Evolutionary conservation across 805 yeast genomes (phyloP).

Genomic region (Lachancea quebecensis): DNA sequence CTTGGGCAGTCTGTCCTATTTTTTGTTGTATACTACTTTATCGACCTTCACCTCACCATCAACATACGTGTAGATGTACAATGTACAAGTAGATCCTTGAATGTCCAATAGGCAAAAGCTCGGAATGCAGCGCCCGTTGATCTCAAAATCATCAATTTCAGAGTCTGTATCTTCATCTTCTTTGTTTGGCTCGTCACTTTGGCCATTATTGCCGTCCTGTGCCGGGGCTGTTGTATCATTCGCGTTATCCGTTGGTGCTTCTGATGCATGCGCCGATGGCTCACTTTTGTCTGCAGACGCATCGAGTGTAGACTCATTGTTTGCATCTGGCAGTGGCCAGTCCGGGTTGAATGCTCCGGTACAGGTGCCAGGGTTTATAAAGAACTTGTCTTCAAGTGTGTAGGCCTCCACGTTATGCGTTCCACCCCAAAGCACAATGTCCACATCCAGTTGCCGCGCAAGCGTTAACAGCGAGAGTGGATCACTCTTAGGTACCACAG

Average conservation of each 20-base stretch:
- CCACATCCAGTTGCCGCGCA: conserved; percentile 90
- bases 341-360: conserved; percentile 81
- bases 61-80: conserved; percentile 76
- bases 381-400: conserved; percentile 84
- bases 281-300: too few species aligned
- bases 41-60: conserved; percentile 87
- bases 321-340: conserved; percentile 40
- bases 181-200: conserved; percentile 23
- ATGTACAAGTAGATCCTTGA: conserved; percentile 68
- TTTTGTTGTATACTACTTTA: conserved; percentile 64
- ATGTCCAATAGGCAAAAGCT: conserved; percentile 85
- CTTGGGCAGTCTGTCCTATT: background rate
- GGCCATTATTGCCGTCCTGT: conserved; percentile 35
- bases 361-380: conserved; percentile 94
- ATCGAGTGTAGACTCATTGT: too few species aligned
- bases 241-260: too few species aligned
- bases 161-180: conserved; percentile 8
- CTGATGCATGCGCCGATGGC: too few species aligned
- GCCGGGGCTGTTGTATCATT: background rate
- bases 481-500: conserved; percentile 77
- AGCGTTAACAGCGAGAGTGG: conserved; percentile 74
- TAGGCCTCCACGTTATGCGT: conserved; percentile 91
- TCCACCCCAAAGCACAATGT: conserved; percentile 87
- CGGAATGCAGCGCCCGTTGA: conserved; percentile 46
- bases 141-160: conserved; percentile 23